Evolutionary conservation across 2,329 filamentous ascomycete genomes (phyloP).

Genomic region (Fusarium mangiferae): DNA sequence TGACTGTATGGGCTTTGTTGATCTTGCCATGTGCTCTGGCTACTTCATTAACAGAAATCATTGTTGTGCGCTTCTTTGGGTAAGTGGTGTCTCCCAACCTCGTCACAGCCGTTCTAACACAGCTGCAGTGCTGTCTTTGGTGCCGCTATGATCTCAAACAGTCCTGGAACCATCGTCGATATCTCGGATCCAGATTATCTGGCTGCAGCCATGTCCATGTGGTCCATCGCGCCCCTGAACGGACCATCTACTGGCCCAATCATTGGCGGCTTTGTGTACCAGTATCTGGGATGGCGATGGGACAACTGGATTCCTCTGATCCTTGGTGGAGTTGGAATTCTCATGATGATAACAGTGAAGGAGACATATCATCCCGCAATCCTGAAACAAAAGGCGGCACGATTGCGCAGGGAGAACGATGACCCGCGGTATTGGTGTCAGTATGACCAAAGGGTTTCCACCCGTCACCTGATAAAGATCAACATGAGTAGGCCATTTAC

Average conservation of each 20-base stretch:
- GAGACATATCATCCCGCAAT: conserved; percentile 83
- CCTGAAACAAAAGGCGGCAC: conserved; percentile 72
- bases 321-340: conserved; percentile 69
- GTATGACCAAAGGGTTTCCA: conserved; percentile 77
- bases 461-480: conserved; percentile 74
- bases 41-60: conserved; percentile 72
- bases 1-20: conserved; percentile 72
- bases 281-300: conserved; percentile 89
- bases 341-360: conserved; percentile 68
- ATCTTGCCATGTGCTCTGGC: conserved; percentile 78
- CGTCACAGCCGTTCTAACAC: background rate
- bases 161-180: conserved; percentile 84
- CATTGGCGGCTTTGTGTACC: conserved; percentile 78
- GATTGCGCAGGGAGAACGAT: conserved; percentile 72
- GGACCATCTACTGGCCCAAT: conserved; percentile 61
- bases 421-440: conserved; percentile 81
- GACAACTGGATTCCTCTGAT: conserved; percentile 85
- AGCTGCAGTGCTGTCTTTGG: conserved; percentile 61
- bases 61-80: conserved; percentile 80
- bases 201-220: conserved; percentile 84
- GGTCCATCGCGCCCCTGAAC: conserved; percentile 86
- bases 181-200: conserved; percentile 83
- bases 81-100: conserved; percentile 46
- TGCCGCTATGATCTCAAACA: conserved; percentile 83
- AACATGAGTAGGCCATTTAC: conserved; percentile 83